These are phyloP conservation scores for Fusarium devonianum DNA, from an alignment of 2,329 filamentous ascomycete species.

Conservation along the genomic window DNA sequence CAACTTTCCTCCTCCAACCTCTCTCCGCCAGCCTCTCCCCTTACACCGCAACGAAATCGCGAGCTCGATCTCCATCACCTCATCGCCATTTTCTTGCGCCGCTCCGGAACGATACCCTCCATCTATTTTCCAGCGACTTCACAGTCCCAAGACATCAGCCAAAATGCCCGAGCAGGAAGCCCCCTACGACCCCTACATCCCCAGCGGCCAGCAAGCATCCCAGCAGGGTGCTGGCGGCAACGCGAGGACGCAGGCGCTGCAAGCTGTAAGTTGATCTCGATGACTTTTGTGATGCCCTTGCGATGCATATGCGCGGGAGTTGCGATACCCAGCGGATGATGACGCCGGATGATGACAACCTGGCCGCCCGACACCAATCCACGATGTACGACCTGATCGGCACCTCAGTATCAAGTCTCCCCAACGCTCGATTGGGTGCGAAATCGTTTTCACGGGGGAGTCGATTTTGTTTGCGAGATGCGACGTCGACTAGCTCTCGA, in stretches of 20 bases:
- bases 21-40: conserved; percentile 36
- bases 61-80: conserved; percentile 17
- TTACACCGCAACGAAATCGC: conserved; percentile 34
- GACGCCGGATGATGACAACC: conserved; percentile 22
- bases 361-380: conserved; percentile 6
- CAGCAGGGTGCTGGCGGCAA: conserved; percentile 56
- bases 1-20: conserved; percentile 41
- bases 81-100: conserved; percentile 18
- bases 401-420: not conserved
- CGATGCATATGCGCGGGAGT: conserved; percentile 24
- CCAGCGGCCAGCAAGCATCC: conserved; percentile 65
- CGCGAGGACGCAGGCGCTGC: conserved; percentile 70
- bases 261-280: conserved; percentile 72
- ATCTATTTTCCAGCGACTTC: conserved; percentile 22
- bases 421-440: no score
- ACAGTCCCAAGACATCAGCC: conserved; percentile 17
- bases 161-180: conserved; percentile 63
- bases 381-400: not conserved
- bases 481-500: not conserved
- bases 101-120: conserved; percentile 26
- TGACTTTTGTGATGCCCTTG: conserved; percentile 26
- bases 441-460: not conserved
- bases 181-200: conserved; percentile 91
- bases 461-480: not conserved
- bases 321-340: conserved; percentile 24